These are phyloP conservation scores for Coemansia asiatica DNA, from an alignment of 192 early-diverging fungal genomes.

Conservation along the genomic window DNA sequence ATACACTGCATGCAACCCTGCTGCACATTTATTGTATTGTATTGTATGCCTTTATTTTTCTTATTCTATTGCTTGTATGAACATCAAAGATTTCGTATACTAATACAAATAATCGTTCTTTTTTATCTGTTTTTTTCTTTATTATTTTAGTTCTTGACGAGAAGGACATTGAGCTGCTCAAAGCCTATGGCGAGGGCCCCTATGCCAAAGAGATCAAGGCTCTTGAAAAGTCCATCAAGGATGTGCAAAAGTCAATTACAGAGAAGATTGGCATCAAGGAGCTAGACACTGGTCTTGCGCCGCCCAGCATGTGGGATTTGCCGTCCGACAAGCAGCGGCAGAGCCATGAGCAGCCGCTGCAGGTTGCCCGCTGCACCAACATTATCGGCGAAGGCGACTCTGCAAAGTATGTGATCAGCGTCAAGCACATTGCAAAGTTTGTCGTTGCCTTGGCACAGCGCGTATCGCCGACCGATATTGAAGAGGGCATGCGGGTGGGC, in stretches of 20 bases:
- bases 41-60: not conserved
- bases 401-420: slow-evolving; percentile 97
- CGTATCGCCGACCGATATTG: slow-evolving; percentile 98
- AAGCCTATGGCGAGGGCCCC: slow-evolving; percentile 92
- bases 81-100: not conserved
- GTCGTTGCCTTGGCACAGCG: slow-evolving; percentile 95
- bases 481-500: slow-evolving; percentile 98
- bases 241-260: slow-evolving; percentile 96
- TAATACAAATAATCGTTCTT: not conserved
- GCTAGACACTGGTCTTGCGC: slow-evolving; percentile 95
- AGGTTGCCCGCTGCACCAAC: slow-evolving; percentile 98
- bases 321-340: slow-evolving; percentile 98
- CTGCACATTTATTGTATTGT: not conserved
- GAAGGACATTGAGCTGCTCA: slow-evolving; percentile 54
- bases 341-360: slow-evolving; percentile 83
- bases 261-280: slow-evolving; percentile 99
- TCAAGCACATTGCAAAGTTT: slow-evolving; percentile 99
- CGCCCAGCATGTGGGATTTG: slow-evolving; percentile 98
- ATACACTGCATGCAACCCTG: not conserved
- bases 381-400: slow-evolving; percentile 92
- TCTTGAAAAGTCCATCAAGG: slow-evolving; percentile 93
- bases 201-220: slow-evolving; percentile 95
- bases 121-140: not conserved
- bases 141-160: slow-evolving; percentile 41
- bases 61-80: not conserved